Evolutionary conservation across 2,329 filamentous ascomycete genomes (phyloP), one percentile per base, ranked within the genome.

Genomic region (Sodiomyces alkalinus): DNA sequence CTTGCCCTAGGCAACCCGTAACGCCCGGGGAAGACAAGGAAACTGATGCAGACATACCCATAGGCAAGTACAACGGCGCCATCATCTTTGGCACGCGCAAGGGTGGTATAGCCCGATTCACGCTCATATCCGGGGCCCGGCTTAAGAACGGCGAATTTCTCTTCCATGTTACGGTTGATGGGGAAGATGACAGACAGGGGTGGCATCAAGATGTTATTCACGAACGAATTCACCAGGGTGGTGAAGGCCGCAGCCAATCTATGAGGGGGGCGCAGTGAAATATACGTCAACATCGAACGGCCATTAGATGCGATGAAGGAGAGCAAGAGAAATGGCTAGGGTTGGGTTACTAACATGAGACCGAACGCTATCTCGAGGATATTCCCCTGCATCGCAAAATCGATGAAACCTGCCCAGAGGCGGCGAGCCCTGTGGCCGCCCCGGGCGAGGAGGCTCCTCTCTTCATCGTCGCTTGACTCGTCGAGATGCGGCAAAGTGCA

Each of bases 321-420:
- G n/a, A n/a, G n/a, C n/a, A n/a, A n/a, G n/a, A n/a, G n/a, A n/a
- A n/a, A n/a, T n/a, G n/a, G n/a, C n/a, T n/a, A n/a, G n/a, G n/a
- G n/a, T n/a, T n/a, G 10, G 8, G 15, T 17, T 3, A 51, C 60
- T 47, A 44, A 80, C 75, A 83, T 82, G 38, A 82, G 55, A 39
- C 77, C 78, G 40, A 82, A 73, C 11, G 78, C 78, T 33, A 83
- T 77, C 48, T 82, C 73, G 16, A 83, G 61, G 26, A 82, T 77
- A 40, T 82, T 81, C 33, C 79, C 77, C 37, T 77, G 69, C 30
- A 80, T 66, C 1, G 75, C 76, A 49, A 82, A 83, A 46, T 80
- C 75, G 39, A 74, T 48, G 46, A 82, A 82, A 21, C 72, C 73
- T 19, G 67, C 55, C 57, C 68, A 74, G 32, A 68, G 52, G 33